These are phyloP conservation scores for Stagonosporopsis rhizophila DNA, from an alignment of 2,329 filamentous ascomycete species.

Conservation along the genomic window DNA sequence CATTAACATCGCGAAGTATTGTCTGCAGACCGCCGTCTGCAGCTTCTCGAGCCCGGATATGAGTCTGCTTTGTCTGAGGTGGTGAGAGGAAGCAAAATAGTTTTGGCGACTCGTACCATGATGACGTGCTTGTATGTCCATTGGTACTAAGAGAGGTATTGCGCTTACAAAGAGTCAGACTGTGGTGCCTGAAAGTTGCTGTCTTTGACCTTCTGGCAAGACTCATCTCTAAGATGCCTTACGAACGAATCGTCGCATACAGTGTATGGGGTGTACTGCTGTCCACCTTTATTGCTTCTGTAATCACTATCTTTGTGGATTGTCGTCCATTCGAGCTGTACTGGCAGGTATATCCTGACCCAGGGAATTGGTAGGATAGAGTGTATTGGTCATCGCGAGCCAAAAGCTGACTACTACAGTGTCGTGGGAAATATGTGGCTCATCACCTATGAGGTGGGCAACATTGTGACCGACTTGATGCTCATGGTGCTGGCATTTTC, in stretches of 20 bases:
- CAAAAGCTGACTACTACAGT: slow-evolving; percentile 12
- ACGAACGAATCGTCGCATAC: slow-evolving; percentile 21
- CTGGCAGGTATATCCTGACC: slow-evolving; percentile 29
- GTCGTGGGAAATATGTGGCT: slow-evolving; percentile 31
- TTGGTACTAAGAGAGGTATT: no score
- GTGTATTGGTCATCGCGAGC: not conserved
- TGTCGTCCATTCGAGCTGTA: slow-evolving; percentile 22
- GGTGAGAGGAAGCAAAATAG: slow-evolving; percentile 24
- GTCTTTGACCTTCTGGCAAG: slow-evolving; percentile 25
- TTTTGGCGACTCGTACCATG: slow-evolving; percentile 24
- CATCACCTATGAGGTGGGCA: slow-evolving; percentile 28
- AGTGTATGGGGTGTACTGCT: slow-evolving; percentile 14
- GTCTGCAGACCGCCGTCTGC: slow-evolving; percentile 9
- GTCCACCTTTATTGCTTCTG: slow-evolving; percentile 23
- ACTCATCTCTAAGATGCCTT: slow-evolving; percentile 27
- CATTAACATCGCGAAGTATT: slow-evolving; percentile 14
- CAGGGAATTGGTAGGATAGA: slow-evolving; percentile 24
- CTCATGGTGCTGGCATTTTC: slow-evolving; percentile 25
- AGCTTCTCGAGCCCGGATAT: slow-evolving; percentile 14
- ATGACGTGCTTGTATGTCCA: slow-evolving; percentile 23
- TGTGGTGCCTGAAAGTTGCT: slow-evolving; percentile 29
- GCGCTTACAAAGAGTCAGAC: slow-evolving; percentile 5
- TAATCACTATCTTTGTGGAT: slow-evolving; percentile 20
- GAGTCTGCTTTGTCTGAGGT: slow-evolving; percentile 1
- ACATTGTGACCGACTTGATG: slow-evolving; percentile 26